phyloP scores from a whole-genome alignment of 768 basidiomycete species.

The Phanerodontia chrysosporium region DNA sequence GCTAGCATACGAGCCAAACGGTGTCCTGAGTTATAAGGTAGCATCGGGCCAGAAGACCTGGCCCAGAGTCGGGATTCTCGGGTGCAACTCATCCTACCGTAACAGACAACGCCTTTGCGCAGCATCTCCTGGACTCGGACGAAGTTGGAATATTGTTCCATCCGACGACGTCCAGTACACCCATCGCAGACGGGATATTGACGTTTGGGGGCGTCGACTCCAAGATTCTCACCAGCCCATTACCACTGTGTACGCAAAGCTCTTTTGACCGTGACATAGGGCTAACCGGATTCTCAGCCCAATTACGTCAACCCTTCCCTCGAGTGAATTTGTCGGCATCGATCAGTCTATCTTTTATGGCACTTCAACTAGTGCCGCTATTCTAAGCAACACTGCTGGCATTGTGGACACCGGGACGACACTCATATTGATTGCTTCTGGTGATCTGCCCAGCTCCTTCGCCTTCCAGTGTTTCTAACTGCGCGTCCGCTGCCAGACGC shows the following conservation, averaged over 20 bases:
- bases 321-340: constrained; percentile 8
- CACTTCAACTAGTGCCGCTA: constrained; percentile 14
- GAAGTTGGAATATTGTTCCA: constrained; percentile 46
- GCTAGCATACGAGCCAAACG: too few species aligned
- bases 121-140: constrained; percentile 37
- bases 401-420: constrained; percentile 31
- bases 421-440: constrained; percentile 23
- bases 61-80: too few species aligned
- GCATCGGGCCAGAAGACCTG: too few species aligned
- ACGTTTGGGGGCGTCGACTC: constrained; percentile 15
- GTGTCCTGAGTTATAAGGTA: too few species aligned
- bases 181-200: constrained; percentile 18
- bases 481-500: too few species aligned
- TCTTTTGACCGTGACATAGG: too few species aligned
- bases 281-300: too few species aligned
- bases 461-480: too few species aligned
- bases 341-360: constrained; percentile 14
- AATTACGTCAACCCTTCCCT: constrained; percentile 5
- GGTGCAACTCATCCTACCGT: too few species aligned
- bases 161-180: constrained; percentile 32
- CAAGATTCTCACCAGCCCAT: constrained; percentile 15
- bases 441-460: constrained; percentile 36
- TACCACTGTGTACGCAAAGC: constrained; percentile 17
- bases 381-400: constrained; percentile 17
- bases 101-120: constrained; percentile 44